A percentile compares a stretch with the other conserved stretches of the same genome.
These are phyloP conservation scores for Talaromyces liani DNA, from an alignment of 495 filamentous ascomycete species.

Conservation along the genomic window DNA sequence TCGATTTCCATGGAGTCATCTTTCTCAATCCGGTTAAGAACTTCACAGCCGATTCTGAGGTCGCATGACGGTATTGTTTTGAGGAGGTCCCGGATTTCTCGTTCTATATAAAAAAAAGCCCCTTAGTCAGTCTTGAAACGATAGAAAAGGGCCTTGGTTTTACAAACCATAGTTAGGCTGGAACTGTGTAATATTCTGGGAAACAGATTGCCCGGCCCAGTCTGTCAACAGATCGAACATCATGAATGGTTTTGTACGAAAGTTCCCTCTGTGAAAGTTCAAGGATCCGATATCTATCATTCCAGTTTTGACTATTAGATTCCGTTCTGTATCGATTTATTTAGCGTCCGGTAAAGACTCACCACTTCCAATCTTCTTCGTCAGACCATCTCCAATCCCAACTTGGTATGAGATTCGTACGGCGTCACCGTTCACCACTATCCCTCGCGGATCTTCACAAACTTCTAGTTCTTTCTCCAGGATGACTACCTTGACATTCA, in stretches of 20 bases:
- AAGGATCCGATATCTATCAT: constrained; percentile 10
- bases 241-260: constrained; percentile 11
- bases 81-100: constrained; percentile 5
- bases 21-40: constrained; percentile 17
- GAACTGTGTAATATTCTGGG: constrained; percentile 15
- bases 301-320: not conserved
- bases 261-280: constrained; percentile 10
- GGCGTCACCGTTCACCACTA: constrained; percentile 35
- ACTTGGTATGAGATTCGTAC: constrained; percentile 29
- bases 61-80: constrained; percentile 14
- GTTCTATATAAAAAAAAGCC: not conserved
- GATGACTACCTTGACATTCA: constrained; percentile 23
- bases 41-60: constrained; percentile 22
- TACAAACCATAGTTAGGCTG: constrained; percentile 12
- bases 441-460: constrained; percentile 32
- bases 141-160: not conserved
- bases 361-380: constrained; percentile 12
- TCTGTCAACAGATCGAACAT: constrained; percentile 10
- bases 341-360: not conserved
- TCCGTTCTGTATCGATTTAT: not conserved
- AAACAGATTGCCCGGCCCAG: constrained; percentile 14
- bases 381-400: constrained; percentile 26
- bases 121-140: not conserved
- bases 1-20: constrained; percentile 17
- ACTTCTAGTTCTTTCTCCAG: constrained; percentile 34